phyloP scores from a whole-genome alignment of 179 eudicot genomes.

The Spinacia oleracea region DNA sequence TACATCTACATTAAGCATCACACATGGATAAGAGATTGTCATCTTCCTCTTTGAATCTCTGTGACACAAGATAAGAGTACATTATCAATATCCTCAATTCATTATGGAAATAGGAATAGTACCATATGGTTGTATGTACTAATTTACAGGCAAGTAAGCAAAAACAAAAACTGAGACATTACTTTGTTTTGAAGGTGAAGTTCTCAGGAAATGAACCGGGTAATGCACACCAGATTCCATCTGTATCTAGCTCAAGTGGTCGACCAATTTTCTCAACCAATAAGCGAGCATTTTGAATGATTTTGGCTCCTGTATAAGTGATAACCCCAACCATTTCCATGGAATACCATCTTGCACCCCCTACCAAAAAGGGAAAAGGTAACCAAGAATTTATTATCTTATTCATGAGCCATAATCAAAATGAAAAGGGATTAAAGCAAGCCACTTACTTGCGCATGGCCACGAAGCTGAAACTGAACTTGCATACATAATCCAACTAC shows the following conservation, averaged over 20 bases:
- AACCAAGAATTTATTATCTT: neutral
- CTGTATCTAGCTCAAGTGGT: slow-evolving; percentile 97
- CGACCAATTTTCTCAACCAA: slow-evolving; percentile 93
- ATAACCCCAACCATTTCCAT: slow-evolving; percentile 99
- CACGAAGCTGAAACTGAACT: no score
- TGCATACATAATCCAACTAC: no score
- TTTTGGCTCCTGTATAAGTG: slow-evolving; percentile 97
- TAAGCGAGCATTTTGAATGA: slow-evolving; percentile 95
- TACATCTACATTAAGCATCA: slow-evolving; percentile 97
- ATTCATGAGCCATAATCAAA: slow-evolving; percentile 14
- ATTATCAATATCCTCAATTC: slow-evolving; percentile 15
- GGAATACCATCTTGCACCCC: slow-evolving; percentile 99
- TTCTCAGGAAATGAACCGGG: slow-evolving; percentile 99
- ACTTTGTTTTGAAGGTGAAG: slow-evolving; percentile 86
- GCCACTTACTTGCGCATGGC: slow-evolving; percentile 95
- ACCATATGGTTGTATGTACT: neutral
- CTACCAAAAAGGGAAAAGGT: slow-evolving; percentile 35
- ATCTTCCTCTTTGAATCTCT: slow-evolving; percentile 89
- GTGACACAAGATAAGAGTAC: slow-evolving; percentile 31
- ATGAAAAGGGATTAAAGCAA: slow-evolving; percentile 4
- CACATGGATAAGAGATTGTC: slow-evolving; percentile 97
- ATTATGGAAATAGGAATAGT: neutral
- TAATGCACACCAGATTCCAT: slow-evolving; percentile 96
- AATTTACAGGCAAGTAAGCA: neutral
- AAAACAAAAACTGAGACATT: slow-evolving; percentile 26